Base-by-base conservation (phyloP, 1,284 basidiomycete genomes). In the Malassezia japonica region DNA sequence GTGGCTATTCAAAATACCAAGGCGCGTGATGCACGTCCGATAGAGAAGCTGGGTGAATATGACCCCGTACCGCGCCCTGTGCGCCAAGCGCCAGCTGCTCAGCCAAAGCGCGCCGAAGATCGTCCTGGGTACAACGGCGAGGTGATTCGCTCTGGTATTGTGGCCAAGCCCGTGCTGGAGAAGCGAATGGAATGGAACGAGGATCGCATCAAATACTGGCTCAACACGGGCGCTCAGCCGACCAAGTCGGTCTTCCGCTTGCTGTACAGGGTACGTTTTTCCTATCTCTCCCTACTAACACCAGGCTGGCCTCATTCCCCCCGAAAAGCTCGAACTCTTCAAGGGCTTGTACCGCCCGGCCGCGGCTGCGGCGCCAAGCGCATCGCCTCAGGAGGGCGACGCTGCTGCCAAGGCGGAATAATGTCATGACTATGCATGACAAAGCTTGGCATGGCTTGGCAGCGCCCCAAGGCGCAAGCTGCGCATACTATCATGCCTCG, bases 101-200 rank as follows among this genome's bases (percentile, higher is more conserved):
- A 29, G 33, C 23, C n/a, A 12, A 33, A 25, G 7, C 31, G 46
- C 29, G 2, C 43, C 13, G 36, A 50, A 34, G 29, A 42, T 21
- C 41, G 50, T 20, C 46, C 44, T 7, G 65, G 65, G 24, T 57
- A 58, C 20, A 48, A 54, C 42, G 62, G 60, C 18, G 50, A 40
- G n/a, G 44, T 66, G 1, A 66, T 65, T 52, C 68, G 49, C 10
- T 57, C 50, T 6, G 65, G 67, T 0, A 37, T 70, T 3, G 6
- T 45, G 15, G 23, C 13, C 4, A 42, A 49, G 10, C 28, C 46
- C 4, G 63, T 48, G 37, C 64, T 71, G 61, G 77, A 78, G 65
- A 94, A 91, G 75, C 82, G 81, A 21, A 78, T 95, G 46, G 82
- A 86, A 69, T 94, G 88, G 89, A 87, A 88, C 74, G 83, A 84